These are phyloP conservation scores for Ensete ventricosum DNA, from an alignment of 176 grass and related monocot species.

Conservation along the genomic window DNA sequence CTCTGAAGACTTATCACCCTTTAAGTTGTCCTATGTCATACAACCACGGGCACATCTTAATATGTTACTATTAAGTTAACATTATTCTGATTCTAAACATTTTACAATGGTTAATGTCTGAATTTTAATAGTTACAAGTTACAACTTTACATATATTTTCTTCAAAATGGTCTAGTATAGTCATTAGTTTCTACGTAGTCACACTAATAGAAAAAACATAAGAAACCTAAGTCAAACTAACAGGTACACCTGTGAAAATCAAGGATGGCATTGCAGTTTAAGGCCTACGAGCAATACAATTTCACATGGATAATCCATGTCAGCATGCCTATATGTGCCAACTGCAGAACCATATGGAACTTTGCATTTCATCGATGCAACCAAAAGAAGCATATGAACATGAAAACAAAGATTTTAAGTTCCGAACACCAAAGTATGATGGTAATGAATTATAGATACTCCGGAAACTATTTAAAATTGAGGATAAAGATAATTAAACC, in stretches of 20 bases:
- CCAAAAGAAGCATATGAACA: background rate
- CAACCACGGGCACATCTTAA: no score
- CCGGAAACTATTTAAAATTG: background rate
- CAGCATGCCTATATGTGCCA: background rate
- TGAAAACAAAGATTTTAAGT: no score
- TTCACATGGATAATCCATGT: background rate
- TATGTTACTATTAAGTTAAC: no score
- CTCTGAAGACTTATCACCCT: no score
- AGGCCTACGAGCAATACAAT: background rate
- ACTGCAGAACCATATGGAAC: background rate
- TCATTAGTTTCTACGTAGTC: background rate
- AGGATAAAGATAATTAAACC: slow-evolving; percentile 22
- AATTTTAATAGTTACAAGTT: no score
- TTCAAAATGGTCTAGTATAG: no score
- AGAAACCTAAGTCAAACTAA: background rate
- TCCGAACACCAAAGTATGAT: background rate
- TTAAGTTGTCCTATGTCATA: no score
- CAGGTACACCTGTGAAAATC: background rate
- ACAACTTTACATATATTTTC: no score
- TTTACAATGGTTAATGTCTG: no score
- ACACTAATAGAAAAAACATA: background rate
- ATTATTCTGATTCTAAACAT: no score
- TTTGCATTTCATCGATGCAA: background rate
- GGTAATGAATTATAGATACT: background rate
- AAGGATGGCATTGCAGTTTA: background rate